These are phyloP conservation scores for Trametes pubescens DNA, from an alignment of 1,284 basidiomycete genomes.

Conservation along the genomic window DNA sequence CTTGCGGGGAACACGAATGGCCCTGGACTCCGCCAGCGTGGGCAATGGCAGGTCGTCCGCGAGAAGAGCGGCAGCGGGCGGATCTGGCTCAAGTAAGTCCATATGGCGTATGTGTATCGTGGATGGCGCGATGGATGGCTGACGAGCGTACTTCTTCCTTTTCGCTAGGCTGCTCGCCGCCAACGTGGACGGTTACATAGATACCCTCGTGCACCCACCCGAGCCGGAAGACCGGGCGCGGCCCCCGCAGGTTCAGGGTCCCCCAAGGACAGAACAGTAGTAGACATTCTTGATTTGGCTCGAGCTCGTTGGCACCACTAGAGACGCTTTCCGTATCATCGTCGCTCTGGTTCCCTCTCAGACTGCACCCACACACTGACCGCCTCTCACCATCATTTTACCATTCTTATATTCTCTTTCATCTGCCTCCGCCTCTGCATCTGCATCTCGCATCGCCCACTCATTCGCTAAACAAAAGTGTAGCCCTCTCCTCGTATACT, in stretches of 20 bases:
- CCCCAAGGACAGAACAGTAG: slow-evolving; percentile 24
- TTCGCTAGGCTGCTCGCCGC: slow-evolving; percentile 24
- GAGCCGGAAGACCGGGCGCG: slow-evolving; percentile 27
- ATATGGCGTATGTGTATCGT: slow-evolving; percentile 27
- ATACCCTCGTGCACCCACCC: slow-evolving; percentile 31
- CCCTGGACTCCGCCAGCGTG: slow-evolving; percentile 45
- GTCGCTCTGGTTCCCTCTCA: not conserved
- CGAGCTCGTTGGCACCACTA: not conserved
- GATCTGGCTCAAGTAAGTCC: slow-evolving; percentile 76
- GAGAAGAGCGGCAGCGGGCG: slow-evolving; percentile 66
- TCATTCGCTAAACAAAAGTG: slow-evolving; percentile 5
- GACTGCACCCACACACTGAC: not conserved
- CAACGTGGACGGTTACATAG: slow-evolving; percentile 34
- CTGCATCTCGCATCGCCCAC: not conserved
- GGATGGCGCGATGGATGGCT: not conserved
- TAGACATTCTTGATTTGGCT: slow-evolving; percentile 4
- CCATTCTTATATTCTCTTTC: not conserved
- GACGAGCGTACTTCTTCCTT: not conserved
- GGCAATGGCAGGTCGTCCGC: slow-evolving; percentile 64
- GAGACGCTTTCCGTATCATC: slow-evolving; percentile 1
- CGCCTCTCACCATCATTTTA: not conserved
- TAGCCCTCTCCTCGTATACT: slow-evolving; percentile 8
- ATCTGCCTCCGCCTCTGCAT: not conserved
- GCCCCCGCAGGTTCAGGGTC: not conserved
- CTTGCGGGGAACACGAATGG: slow-evolving; percentile 30